Conservation (phyloP, 1,284 basidiomycete genomes). For the Athelia psychrophila region DNA sequence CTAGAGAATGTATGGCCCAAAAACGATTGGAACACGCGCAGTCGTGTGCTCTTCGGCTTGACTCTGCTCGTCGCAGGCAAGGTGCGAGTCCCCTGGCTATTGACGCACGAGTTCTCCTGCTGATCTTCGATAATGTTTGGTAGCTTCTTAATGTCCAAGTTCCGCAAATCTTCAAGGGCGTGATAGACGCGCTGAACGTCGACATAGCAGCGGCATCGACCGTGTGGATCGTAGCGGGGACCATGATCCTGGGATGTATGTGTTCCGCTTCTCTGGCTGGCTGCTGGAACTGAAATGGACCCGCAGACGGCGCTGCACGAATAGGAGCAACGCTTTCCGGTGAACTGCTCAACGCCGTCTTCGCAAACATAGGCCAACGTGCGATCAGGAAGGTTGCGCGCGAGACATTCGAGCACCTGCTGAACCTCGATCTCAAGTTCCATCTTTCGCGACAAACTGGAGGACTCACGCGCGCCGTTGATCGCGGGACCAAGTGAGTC, state of each 20-base stretch:
- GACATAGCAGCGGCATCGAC: slow-evolving; percentile 77
- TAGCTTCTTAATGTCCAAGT: slow-evolving; percentile 96
- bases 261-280: slow-evolving; percentile 12
- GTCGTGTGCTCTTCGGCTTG: slow-evolving; percentile 84
- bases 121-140: neutral
- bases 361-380: slow-evolving; percentile 93
- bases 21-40: slow-evolving; percentile 70
- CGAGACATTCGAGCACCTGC: slow-evolving; percentile 91
- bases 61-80: slow-evolving; percentile 84
- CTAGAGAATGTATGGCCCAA: slow-evolving; percentile 74
- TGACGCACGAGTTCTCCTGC: neutral
- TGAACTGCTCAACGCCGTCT: slow-evolving; percentile 94
- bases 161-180: slow-evolving; percentile 90
- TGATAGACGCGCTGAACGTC: slow-evolving; percentile 89
- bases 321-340: slow-evolving; percentile 88
- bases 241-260: slow-evolving; percentile 88
- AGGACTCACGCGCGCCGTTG: slow-evolving; percentile 93
- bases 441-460: slow-evolving; percentile 95
- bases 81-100: slow-evolving; percentile 51
- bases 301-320: slow-evolving; percentile 84
- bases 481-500: slow-evolving; percentile 91
- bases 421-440: slow-evolving; percentile 90
- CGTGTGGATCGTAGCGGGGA: slow-evolving; percentile 90
- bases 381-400: slow-evolving; percentile 93
- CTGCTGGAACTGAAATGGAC: slow-evolving; percentile 1